A percentile compares a stretch with the other conserved stretches of the same genome.
phyloP scores from a whole-genome alignment of 2,329 filamentous ascomycete genomes.

The Ophiostoma triangulosporum region DNA sequence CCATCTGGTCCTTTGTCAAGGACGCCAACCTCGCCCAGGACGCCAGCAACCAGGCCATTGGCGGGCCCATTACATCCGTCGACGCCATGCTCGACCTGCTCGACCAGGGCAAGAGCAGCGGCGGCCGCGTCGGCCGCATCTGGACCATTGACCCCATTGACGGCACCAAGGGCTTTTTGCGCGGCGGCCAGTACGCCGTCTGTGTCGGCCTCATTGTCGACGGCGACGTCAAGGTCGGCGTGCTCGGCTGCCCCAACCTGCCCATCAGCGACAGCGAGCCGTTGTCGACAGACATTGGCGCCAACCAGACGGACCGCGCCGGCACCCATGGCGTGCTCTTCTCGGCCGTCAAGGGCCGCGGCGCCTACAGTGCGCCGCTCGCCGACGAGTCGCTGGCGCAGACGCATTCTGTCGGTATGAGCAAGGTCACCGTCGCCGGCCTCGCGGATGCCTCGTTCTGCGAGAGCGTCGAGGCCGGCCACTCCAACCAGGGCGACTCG shows the following conservation, averaged over 20 bases:
- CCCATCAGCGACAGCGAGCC: conserved; percentile 68
- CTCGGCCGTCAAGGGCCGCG: conserved; percentile 65
- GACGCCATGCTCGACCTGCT: conserved; percentile 48
- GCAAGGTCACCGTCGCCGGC: conserved; percentile 36
- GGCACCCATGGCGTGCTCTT: conserved; percentile 80
- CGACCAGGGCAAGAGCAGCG: conserved; percentile 54
- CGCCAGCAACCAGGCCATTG: conserved; percentile 44
- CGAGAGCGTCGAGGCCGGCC: conserved; percentile 87
- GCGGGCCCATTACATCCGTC: conserved; percentile 45
- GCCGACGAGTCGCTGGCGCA: conserved; percentile 36
- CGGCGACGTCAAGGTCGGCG: conserved; percentile 85
- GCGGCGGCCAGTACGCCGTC: conserved; percentile 93
- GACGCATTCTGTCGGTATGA: conserved; percentile 63
- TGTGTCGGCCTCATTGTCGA: conserved; percentile 87
- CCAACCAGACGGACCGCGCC: conserved; percentile 57
- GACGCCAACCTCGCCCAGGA: conserved; percentile 46
- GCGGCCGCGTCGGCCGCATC: conserved; percentile 63
- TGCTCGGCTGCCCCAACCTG: conserved; percentile 90
- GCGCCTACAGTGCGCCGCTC: conserved; percentile 68
- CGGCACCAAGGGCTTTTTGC: conserved; percentile 91
- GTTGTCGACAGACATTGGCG: conserved; percentile 58
- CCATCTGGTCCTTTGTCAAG: conserved; percentile 75
- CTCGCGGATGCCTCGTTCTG: conserved; percentile 81
- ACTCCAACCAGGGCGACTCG: conserved; percentile 82
- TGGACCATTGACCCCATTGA: conserved; percentile 98